Evolutionary conservation across 2,329 filamentous ascomycete species (phyloP).

Genomic region (Verticillium longisporum): DNA sequence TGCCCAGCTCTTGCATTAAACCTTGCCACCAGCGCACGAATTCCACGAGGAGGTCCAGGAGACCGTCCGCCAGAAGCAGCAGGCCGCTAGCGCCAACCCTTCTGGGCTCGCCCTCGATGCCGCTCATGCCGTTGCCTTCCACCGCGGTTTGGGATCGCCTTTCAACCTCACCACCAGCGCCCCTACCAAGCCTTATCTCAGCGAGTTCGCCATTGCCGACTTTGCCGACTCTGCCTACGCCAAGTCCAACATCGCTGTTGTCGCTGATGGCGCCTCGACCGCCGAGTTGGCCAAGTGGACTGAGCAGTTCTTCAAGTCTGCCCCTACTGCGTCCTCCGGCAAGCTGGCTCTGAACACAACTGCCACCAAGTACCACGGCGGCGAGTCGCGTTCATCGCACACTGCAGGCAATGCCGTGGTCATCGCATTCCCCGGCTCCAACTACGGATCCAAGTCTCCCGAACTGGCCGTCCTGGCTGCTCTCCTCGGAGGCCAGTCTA

Average conservation of each 20-base stretch:
- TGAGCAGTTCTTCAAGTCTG: slow-evolving; percentile 78
- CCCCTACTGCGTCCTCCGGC: slow-evolving; percentile 47
- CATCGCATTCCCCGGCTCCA: slow-evolving; percentile 87
- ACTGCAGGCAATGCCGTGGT: slow-evolving; percentile 74
- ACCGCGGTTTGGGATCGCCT: slow-evolving; percentile 80
- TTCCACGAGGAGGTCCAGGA: slow-evolving; percentile 82
- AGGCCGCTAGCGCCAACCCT: slow-evolving; percentile 49
- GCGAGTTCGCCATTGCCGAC: slow-evolving; percentile 64
- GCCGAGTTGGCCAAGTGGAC: slow-evolving; percentile 81
- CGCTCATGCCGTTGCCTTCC: slow-evolving; percentile 82
- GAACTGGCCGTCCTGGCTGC: slow-evolving; percentile 82
- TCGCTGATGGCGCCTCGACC: slow-evolving; percentile 80
- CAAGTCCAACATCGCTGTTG: slow-evolving; percentile 85
- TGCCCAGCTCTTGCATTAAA: neutral
- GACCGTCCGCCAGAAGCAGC: slow-evolving; percentile 69
- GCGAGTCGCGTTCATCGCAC: slow-evolving; percentile 84
- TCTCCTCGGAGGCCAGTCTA: slow-evolving; percentile 83
- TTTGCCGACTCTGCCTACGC: slow-evolving; percentile 76
- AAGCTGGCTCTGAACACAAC: slow-evolving; percentile 50
- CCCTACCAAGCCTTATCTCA: slow-evolving; percentile 73
- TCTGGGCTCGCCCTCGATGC: slow-evolving; percentile 72
- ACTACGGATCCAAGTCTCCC: slow-evolving; percentile 76
- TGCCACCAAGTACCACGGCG: slow-evolving; percentile 83
- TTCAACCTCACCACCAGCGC: slow-evolving; percentile 66
- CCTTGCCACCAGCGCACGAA: slow-evolving; percentile 63